These are phyloP conservation scores for Graphiopsis chlorocephala DNA, from an alignment of 2,329 filamentous ascomycete genomes.

Conservation along the genomic window DNA sequence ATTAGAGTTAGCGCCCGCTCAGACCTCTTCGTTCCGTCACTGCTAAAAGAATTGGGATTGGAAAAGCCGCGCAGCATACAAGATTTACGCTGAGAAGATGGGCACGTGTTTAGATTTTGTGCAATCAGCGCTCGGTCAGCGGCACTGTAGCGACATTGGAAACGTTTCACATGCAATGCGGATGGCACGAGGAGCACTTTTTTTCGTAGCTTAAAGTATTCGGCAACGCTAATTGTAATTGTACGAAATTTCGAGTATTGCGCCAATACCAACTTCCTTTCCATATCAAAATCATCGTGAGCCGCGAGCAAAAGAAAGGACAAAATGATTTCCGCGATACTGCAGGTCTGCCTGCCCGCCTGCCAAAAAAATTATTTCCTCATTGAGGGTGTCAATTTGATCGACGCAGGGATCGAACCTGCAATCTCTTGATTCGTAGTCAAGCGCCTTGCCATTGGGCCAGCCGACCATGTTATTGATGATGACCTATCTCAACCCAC, in stretches of 20 bases:
- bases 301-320: neutral
- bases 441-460: constrained; percentile 59
- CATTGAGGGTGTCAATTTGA: neutral
- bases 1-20: neutral
- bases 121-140: neutral
- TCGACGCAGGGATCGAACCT: constrained; percentile 19
- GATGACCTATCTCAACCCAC: accelerated
- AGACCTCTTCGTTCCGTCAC: too few species aligned
- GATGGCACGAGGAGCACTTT: neutral
- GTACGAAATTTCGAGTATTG: neutral
- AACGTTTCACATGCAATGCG: neutral
- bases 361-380: neutral
- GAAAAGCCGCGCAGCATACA: neutral
- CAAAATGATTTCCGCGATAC: too few species aligned
- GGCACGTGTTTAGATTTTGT: neutral
- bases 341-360: neutral
- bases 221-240: neutral
- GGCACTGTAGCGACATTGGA: neutral
- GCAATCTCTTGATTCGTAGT: constrained; percentile 42
- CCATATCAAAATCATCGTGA: neutral
- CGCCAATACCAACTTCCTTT: neutral
- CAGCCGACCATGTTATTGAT: constrained; percentile 30
- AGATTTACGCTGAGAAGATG: neutral
- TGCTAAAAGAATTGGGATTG: too few species aligned
- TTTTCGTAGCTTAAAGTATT: neutral